Base-by-base conservation (phyloP, 331 rosid genomes). In the Cydonia oblonga region DNA sequence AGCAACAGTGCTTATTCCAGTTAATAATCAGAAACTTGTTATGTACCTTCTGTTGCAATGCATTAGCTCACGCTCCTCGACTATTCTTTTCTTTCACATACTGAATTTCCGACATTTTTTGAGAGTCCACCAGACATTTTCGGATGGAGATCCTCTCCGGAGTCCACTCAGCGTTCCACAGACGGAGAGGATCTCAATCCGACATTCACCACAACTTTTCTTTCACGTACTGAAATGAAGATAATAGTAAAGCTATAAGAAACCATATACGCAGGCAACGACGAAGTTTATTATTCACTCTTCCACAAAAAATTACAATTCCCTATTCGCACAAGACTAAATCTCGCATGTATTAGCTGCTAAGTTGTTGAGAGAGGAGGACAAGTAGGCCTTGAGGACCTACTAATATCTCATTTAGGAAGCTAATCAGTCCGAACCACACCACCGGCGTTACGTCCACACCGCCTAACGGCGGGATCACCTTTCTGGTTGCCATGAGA, bases 371-470 rank as follows among this genome's bases (percentile, higher is more conserved):
- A 73, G 98, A 95, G 69, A 95, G 90, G 25, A 95, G 96, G 29
- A 91, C 98, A 12, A 95, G 91, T 10, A 93, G 83, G 32, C 97
- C 97, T 78, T 95, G 98, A 20, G 97, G 98, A 38, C 98, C 96
- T 5, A 95, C 93, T 52, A 95, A 87, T 75, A 93, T 93, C 78
- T 95, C 98, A 73, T 85, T 95, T 33, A 95, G 96, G 81, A 91
- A 95, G 81, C 97, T 89, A n/a, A 89, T 18, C 75, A 95, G 79
- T 70, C 96, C 98, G 57, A 95, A 95, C 98, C 96, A 91, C 60
- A 91, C 98, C 54, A 91, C 97, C 16, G 97, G 98, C 29, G 96
- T 88, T 19, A 91, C 98, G 24, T 91, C 98, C 66, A 95, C 96
- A 54, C 97, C 98, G 15, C 87, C 98, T 35, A 89, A 88, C 59